These are phyloP conservation scores for Malania oleifera DNA, from an alignment of 164 flowering plant genomes.

Conservation along the genomic window DNA sequence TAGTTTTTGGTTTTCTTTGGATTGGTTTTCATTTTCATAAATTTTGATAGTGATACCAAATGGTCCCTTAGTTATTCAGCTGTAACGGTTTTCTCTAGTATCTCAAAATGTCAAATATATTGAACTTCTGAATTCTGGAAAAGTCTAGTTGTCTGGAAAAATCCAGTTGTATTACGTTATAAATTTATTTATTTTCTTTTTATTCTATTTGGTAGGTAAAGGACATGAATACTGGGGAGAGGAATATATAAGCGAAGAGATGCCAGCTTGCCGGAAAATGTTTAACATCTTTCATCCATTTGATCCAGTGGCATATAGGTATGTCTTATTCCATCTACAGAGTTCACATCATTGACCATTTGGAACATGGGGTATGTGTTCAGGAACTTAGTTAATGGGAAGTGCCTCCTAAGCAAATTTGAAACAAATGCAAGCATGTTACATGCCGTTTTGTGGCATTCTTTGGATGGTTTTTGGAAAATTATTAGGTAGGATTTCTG, in stretches of 20 bases:
- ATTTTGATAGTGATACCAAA: no score
- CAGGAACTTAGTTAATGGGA: no score
- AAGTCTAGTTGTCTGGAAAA: neutral
- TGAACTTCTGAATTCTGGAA: neutral
- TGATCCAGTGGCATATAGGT: constrained; percentile 99
- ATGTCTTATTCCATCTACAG: constrained; percentile 5
- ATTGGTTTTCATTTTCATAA: no score
- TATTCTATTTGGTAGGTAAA: constrained; percentile 43
- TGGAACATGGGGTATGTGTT: no score
- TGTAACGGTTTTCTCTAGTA: neutral
- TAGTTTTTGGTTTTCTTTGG: no score
- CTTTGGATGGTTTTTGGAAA: no score
- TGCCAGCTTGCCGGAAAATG: constrained; percentile 89
- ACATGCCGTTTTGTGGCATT: no score
- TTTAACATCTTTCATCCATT: constrained; percentile 96
- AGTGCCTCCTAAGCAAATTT: no score
- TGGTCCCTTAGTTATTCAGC: neutral
- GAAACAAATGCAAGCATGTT: no score
- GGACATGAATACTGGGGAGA: constrained; percentile 87
- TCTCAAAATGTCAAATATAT: neutral
- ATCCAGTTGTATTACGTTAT: neutral
- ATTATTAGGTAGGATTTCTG: no score
- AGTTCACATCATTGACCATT: no score
- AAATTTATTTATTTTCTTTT: neutral
- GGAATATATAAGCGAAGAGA: constrained; percentile 75